Percentiles rank a stretch among this genome's conserved stretches.
phyloP scores from a whole-genome alignment of 192 early-diverging fungal species.

The Umbelopsis ramanniana region DNA sequence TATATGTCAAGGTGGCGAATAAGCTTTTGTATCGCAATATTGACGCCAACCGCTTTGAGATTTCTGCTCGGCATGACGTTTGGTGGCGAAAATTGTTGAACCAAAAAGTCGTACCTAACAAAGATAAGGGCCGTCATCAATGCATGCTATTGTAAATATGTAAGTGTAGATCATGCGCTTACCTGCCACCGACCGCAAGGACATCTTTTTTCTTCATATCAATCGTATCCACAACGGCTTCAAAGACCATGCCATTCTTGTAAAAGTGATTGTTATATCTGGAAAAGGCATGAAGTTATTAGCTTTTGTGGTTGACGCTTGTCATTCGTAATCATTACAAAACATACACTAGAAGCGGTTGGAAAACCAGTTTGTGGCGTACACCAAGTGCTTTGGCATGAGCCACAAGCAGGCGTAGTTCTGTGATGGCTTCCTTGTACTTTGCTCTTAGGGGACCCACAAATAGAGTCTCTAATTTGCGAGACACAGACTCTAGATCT shows the following conservation, averaged over 20 bases:
- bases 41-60: slow-evolving; percentile 74
- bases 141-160: background rate
- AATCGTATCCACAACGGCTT: slow-evolving; percentile 51
- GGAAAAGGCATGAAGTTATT: background rate
- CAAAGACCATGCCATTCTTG: slow-evolving; percentile 61
- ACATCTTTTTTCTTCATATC: slow-evolving; percentile 56
- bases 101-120: slow-evolving; percentile 51
- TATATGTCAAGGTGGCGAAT: slow-evolving; percentile 66
- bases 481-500: slow-evolving; percentile 52
- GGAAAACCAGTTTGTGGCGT: slow-evolving; percentile 54
- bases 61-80: slow-evolving; percentile 42
- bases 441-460: slow-evolving; percentile 42
- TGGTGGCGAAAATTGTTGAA: slow-evolving; percentile 56
- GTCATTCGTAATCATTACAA: background rate
- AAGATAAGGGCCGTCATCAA: background rate
- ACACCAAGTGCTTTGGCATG: slow-evolving; percentile 54
- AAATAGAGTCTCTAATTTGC: slow-evolving; percentile 51
- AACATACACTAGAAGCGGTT: slow-evolving; percentile 56
- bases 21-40: slow-evolving; percentile 79
- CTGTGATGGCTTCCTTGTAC: slow-evolving; percentile 43
- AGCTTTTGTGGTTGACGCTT: background rate
- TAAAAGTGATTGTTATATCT: slow-evolving; percentile 61
- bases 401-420: slow-evolving; percentile 42
- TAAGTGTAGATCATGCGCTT: background rate
- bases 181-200: slow-evolving; percentile 58